Evolutionary conservation across 176 grass and related monocot species (phyloP), one percentile per base, ranked within the genome.

Genomic region (Panicum miliaceum): DNA sequence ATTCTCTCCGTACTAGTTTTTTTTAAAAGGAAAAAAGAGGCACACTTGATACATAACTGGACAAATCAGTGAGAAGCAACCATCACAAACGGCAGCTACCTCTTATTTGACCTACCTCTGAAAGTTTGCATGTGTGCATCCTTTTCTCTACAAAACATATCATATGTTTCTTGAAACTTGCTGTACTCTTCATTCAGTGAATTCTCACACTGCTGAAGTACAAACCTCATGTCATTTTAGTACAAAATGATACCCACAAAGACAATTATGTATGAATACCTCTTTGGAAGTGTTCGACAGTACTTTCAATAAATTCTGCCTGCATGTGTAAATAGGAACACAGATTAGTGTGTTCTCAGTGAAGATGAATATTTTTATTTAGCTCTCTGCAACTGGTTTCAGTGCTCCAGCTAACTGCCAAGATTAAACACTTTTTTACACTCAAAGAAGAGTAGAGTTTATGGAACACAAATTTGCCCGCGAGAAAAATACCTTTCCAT

Each of bases 81-180:
- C 10, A 82, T n/a, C 63, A 60, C n/a, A 75, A 68, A 81, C 36
- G 25, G 25, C 40, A 81, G 32, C 8, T 15, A 70, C 22, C 69
- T 75, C 72, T 76, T 25, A 58, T 67, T 76, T 77, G 50, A 61
- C 73, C 4, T 85, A 95, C 95, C 95, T 91, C 89, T 93, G 79
- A 94, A 98, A 69, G 53, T 73, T 35, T 93, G 90, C 64, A 93
- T 38, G 70, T 90, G 89, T 29, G 61, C 89, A 75, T 88, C 88
- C 88, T 98, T 98, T 52, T 94, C 84, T 92, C 77, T 84, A 62
- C 68, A 88, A 62, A 95, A 98, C 61, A 76, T 88, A 12, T 93
- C 93, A 75, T 92, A 90, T 79, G 89, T 84, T 92, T 84, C 92
- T 81, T 94, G 89, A 80, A 93, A 93, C 73, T 95, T 93, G 86